phyloP scores from a whole-genome alignment of 148 eudicot genomes.

The Polygonum aviculare region DNA sequence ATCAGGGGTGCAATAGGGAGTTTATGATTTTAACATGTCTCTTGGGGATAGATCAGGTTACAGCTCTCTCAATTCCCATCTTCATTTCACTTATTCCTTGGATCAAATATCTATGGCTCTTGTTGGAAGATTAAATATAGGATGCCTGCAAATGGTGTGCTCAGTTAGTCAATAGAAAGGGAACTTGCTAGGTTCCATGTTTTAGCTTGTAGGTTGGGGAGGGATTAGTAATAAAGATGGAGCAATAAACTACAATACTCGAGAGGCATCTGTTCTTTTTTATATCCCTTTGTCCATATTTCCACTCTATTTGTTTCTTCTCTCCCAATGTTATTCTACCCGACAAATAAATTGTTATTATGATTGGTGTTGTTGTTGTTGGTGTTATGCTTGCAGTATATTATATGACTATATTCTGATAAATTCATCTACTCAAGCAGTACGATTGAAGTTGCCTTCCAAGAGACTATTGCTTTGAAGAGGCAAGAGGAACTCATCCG shows the following conservation, averaged over 20 bases:
- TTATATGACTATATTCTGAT: neutral
- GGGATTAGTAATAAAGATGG: neutral
- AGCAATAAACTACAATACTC: neutral
- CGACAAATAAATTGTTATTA: neutral
- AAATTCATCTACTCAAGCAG: conserved; percentile 28
- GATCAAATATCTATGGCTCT: neutral
- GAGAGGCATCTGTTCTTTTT: neutral
- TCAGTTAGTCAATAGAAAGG: neutral
- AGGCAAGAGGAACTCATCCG: conserved; percentile 99
- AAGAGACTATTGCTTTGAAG: conserved; percentile 92
- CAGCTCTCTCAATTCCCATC: neutral
- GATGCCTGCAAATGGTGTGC: neutral
- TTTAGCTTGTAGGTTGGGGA: neutral
- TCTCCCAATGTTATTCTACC: neutral
- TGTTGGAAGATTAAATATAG: neutral
- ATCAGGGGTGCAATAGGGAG: neutral
- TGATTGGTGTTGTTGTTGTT: no score
- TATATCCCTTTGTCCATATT: neutral
- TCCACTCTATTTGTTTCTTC: neutral
- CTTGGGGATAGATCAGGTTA: neutral
- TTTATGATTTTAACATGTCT: neutral
- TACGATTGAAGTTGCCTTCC: conserved; percentile 91
- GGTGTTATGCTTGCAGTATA: neutral
- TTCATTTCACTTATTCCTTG: neutral
- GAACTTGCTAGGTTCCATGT: neutral